Percentiles rank a stretch among this genome's conserved stretches.
These are phyloP conservation scores for Micromonas pusilla DNA, from an alignment of 139 green algal genomes.

Conservation along the genomic window DNA sequence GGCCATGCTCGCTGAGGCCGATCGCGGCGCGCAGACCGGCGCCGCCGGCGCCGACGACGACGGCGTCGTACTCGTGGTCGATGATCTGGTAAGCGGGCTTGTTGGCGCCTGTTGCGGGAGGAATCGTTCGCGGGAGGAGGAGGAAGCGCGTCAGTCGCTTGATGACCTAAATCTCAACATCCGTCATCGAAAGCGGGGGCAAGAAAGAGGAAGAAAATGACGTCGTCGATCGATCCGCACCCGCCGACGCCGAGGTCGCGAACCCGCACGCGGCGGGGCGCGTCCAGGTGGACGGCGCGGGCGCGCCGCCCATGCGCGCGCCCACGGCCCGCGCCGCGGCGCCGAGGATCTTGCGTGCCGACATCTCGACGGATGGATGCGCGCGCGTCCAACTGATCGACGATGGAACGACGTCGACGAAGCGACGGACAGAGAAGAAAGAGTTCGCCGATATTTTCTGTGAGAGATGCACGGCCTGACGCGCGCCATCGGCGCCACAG, in stretches of 20 bases:
- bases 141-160: not conserved
- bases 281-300: not conserved
- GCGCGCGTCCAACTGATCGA: not conserved
- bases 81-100: constrained; percentile 71
- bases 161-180: too few species aligned
- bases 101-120: not conserved
- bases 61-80: constrained; percentile 94
- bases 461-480: too few species aligned
- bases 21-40: constrained; percentile 90
- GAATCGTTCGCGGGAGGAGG: not conserved
- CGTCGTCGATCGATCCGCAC: too few species aligned
- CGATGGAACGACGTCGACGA: not conserved
- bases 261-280: not conserved
- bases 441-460: too few species aligned
- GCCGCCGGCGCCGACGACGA: constrained; percentile 90
- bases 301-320: too few species aligned
- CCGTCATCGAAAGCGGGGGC: too few species aligned
- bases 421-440: not conserved
- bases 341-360: not conserved
- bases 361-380: not conserved
- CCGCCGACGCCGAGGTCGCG: too few species aligned
- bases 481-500: too few species aligned
- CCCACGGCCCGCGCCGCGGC: too few species aligned
- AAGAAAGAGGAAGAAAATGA: too few species aligned
- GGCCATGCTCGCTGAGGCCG: constrained; percentile 82